Evolutionary conservation across 306 rosid species (phyloP), one percentile per base, ranked within the genome.

Genomic region (Cucumis melo): DNA sequence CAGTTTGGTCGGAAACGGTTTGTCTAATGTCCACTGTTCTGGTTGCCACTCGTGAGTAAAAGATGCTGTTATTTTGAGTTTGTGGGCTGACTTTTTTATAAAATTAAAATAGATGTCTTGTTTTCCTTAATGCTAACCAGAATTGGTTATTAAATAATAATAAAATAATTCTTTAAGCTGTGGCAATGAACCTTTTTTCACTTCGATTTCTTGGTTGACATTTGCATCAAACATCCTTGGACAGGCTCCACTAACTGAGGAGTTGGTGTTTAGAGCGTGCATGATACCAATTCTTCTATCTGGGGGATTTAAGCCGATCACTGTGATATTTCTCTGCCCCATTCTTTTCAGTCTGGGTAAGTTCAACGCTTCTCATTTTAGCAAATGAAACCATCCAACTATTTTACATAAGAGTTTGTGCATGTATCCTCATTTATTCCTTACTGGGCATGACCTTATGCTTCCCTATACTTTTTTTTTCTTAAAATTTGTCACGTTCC

Each of bases 201-300:
- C 36, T 32, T 72, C 29, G 76, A 72, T 51, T 16, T 72, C 23
- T 29, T 74, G 79, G 65, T 78, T 63, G 44, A 51, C 19, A 23
- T 14, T n/a, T 48, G 76, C 44, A 27, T 72, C 42, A 51, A 27
- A 50, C 61, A 50, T 72, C 64, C 44, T 79, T 83, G 78, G 80
- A 82, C 93, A 94, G 99, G 99, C 96, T 75, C 99, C 97, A 62
- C 20, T 90, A 74, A 92, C 97, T 0, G 96, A 92, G 83, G 97
- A 94, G 83, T 75, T 94, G 96, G 99, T 94, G 79, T 92, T 94
- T 84, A 82, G 99, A 78, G 96, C 99, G 3, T 92, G 96, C 83
- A 94, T 90, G 99, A 86, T 94, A 83, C 96, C 99, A 6, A 81
- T 92, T 78, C 99, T 94, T 81, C 89, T 92, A 39, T 94, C 95